phyloP scores from a whole-genome alignment of 371 early-diverging fungal genomes.

The Chytridium lagenaria region DNA sequence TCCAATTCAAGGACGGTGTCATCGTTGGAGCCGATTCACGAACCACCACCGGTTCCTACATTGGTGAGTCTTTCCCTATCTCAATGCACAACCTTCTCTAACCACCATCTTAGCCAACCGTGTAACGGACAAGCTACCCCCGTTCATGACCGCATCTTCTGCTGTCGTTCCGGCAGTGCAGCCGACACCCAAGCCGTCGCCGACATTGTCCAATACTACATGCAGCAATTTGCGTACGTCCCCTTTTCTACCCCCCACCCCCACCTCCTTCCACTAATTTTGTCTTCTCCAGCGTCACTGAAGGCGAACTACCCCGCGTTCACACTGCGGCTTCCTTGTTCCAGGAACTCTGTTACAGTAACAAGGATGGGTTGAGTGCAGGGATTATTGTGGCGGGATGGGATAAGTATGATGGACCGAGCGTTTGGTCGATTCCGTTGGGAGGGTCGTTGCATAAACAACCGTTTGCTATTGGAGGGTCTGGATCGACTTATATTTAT shows the following conservation, averaged over 20 bases:
- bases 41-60: slow-evolving; percentile 96
- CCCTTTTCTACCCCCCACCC: background rate
- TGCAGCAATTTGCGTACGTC: slow-evolving; percentile 86
- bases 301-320: slow-evolving; percentile 87
- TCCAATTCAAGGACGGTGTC: slow-evolving; percentile 93
- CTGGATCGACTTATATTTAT: slow-evolving; percentile 98
- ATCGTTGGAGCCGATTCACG: slow-evolving; percentile 99
- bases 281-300: slow-evolving; percentile 67
- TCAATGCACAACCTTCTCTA: background rate
- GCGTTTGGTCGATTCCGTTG: slow-evolving; percentile 92
- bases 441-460: slow-evolving; percentile 95
- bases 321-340: slow-evolving; percentile 92
- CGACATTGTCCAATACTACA: slow-evolving; percentile 92
- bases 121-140: slow-evolving; percentile 98
- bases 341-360: slow-evolving; percentile 94
- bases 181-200: slow-evolving; percentile 99
- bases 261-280: background rate
- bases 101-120: slow-evolving; percentile 70
- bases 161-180: slow-evolving; percentile 98
- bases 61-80: slow-evolving; percentile 71
- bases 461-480: slow-evolving; percentile 97
- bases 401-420: slow-evolving; percentile 91
- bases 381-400: slow-evolving; percentile 99
- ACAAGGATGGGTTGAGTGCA: slow-evolving; percentile 91
- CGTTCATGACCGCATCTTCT: slow-evolving; percentile 95